These are phyloP conservation scores for Polygonum maritimum DNA, from an alignment of 148 eudicot genomes.

Conservation along the genomic window DNA sequence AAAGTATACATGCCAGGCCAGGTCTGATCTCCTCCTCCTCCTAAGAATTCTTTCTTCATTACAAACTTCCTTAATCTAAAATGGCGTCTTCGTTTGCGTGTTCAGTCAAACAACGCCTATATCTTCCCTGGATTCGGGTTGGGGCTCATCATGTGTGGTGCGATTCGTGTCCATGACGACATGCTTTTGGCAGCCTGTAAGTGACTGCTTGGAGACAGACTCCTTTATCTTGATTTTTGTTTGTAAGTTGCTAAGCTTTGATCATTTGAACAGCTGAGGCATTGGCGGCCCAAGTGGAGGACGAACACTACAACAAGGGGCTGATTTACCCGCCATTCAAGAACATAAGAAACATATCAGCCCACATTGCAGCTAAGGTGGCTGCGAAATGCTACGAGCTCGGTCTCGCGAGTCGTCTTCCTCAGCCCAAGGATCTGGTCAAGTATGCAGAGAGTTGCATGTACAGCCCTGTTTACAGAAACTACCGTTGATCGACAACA, in stretches of 20 bases:
- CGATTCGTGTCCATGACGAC: slow-evolving; percentile 73
- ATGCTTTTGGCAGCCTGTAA: slow-evolving; percentile 89
- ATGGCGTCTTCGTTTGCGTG: not conserved
- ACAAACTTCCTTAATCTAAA: not conserved
- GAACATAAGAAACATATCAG: slow-evolving; percentile 6
- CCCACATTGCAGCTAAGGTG: slow-evolving; percentile 10
- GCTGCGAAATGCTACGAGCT: slow-evolving; percentile 12
- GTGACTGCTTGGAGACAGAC: slow-evolving; percentile 10
- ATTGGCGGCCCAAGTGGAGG: slow-evolving; percentile 9
- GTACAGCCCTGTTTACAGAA: slow-evolving; percentile 23
- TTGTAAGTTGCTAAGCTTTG: not conserved
- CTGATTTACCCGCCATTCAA: slow-evolving; percentile 12
- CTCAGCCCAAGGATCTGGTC: slow-evolving; percentile 20
- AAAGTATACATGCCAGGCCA: slow-evolving; percentile 60
- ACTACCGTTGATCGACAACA: not conserved
- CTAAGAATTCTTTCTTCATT: not conserved
- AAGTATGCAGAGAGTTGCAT: slow-evolving; percentile 26
- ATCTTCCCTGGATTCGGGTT: slow-evolving; percentile 90
- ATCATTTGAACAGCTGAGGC: slow-evolving; percentile 4
- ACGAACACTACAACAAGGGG: slow-evolving; percentile 9
- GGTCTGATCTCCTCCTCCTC: slow-evolving; percentile 22
- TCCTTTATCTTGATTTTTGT: not conserved
- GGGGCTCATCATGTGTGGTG: slow-evolving; percentile 85
- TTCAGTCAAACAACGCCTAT: slow-evolving; percentile 91
- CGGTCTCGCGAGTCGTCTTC: slow-evolving; percentile 22